A percentile compares a stretch with the other conserved stretches of the same genome.
Conservation (phyloP, 1,139 yeast species). For the Saccharomyces hybrid region DNA sequence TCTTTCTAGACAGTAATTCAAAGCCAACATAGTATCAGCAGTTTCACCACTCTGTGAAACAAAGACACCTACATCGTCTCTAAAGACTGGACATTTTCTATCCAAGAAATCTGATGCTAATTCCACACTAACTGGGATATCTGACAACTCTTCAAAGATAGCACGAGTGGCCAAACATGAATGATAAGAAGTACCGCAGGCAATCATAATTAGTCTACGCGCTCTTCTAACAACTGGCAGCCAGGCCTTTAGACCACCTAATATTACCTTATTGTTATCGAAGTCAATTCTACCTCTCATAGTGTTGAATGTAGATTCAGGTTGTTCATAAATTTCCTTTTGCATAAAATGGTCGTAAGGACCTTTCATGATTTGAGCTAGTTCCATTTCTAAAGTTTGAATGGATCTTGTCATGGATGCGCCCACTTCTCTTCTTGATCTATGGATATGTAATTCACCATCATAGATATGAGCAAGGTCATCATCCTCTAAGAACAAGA, state of each 20-base stretch:
- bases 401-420: constrained; percentile 90
- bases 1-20: constrained; percentile 91
- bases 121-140: constrained; percentile 92
- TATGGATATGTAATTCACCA: constrained; percentile 96
- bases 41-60: constrained; percentile 99
- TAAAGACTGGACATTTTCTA: constrained; percentile 88
- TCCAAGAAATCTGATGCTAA: constrained; percentile 96
- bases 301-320: constrained; percentile 94
- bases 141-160: constrained; percentile 92
- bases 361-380: constrained; percentile 97
- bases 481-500: constrained; percentile 91
- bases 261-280: constrained; percentile 62
- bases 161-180: constrained; percentile 96
- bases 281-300: constrained; percentile 99
- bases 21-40: constrained; percentile 94
- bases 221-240: constrained; percentile 88
- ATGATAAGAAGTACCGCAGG: constrained; percentile 98
- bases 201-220: constrained; percentile 94
- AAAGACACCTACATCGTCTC: constrained; percentile 96
- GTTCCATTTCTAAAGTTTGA: constrained; percentile 93
- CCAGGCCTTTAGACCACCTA: constrained; percentile 86
- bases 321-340: constrained; percentile 97
- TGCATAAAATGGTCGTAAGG: constrained; percentile 95
- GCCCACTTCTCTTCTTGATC: constrained; percentile 87
- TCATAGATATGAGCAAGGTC: constrained; percentile 97